Conservation (phyloP, 2,329 filamentous ascomycete genomes). For the Akanthomyces uredinophilus region DNA sequence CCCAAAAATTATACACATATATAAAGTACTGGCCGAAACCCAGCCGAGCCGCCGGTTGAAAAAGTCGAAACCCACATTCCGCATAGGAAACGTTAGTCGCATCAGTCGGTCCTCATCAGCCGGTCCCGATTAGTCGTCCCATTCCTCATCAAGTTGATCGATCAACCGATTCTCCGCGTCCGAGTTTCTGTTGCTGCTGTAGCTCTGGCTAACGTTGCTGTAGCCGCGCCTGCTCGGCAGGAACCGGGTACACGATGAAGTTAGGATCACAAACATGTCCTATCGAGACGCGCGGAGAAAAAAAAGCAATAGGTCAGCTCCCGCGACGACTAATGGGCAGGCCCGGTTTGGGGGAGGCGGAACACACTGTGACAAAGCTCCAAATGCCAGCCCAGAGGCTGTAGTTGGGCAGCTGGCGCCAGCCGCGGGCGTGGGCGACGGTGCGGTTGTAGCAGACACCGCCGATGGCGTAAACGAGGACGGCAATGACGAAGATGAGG, state of each 20-base stretch:
- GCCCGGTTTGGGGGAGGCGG: slow-evolving; percentile 30
- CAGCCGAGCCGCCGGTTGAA: not conserved
- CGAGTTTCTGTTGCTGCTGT: slow-evolving; percentile 44
- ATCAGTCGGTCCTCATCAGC: not conserved
- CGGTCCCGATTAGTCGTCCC: slow-evolving; percentile 62
- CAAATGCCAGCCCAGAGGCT: slow-evolving; percentile 85
- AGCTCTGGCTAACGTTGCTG: slow-evolving; percentile 53
- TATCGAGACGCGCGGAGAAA: slow-evolving; percentile 27
- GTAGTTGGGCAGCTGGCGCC: slow-evolving; percentile 94
- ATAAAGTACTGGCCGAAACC: not conserved
- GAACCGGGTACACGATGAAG: slow-evolving; percentile 63
- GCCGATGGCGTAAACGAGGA: slow-evolving; percentile 84
- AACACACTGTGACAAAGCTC: slow-evolving; percentile 65
- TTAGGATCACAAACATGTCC: slow-evolving; percentile 63
- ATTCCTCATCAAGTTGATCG: slow-evolving; percentile 93
- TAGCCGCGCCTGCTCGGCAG: slow-evolving; percentile 64
- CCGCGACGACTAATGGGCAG: slow-evolving; percentile 25
- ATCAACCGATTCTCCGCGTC: slow-evolving; percentile 93
- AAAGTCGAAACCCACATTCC: not conserved
- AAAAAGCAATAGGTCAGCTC: slow-evolving; percentile 24
- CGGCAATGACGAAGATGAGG: slow-evolving; percentile 71
- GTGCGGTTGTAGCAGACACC: slow-evolving; percentile 94
- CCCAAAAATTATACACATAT: slow-evolving; percentile 2
- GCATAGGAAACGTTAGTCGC: not conserved
- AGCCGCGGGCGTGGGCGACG: slow-evolving; percentile 88